Percentiles rank a stretch among this genome's conserved stretches.
Evolutionary conservation across 371 early-diverging fungal genomes (phyloP).

Genomic region (Mucor racemosus): DNA sequence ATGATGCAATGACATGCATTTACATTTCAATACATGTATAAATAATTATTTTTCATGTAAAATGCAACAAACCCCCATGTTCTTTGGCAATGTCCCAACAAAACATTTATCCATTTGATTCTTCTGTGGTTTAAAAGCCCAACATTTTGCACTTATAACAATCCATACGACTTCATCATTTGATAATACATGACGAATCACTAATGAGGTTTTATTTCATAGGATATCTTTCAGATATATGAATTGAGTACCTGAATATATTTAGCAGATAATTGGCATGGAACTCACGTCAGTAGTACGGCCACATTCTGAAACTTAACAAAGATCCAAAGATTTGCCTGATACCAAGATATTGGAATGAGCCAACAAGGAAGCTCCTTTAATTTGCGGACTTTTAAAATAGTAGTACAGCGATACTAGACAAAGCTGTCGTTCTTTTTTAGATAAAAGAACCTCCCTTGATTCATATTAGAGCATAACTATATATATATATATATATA

Average conservation of each 20-base stretch:
- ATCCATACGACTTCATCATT: neutral
- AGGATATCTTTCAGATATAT: neutral
- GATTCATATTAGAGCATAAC: neutral
- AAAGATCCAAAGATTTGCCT: neutral
- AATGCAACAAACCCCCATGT: neutral
- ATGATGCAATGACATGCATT: neutral
- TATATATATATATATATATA: too few species aligned
- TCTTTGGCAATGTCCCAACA: neutral
- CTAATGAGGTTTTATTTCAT: neutral
- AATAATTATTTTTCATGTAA: neutral
- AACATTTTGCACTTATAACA: neutral
- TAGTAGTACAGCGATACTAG: neutral
- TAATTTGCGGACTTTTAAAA: neutral
- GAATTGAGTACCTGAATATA: constrained; percentile 2
- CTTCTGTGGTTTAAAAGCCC: neutral
- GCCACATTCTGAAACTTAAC: neutral
- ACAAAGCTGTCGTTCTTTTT: neutral
- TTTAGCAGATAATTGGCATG: neutral
- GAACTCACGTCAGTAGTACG: neutral
- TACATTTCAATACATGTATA: neutral
- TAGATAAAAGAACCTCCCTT: neutral
- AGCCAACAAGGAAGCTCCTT: neutral
- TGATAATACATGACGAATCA: constrained; percentile 5
- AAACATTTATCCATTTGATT: neutral
- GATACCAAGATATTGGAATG: neutral